These are phyloP conservation scores for Aegilops tauschii DNA, from an alignment of 176 grass and related monocot species.

Conservation along the genomic window DNA sequence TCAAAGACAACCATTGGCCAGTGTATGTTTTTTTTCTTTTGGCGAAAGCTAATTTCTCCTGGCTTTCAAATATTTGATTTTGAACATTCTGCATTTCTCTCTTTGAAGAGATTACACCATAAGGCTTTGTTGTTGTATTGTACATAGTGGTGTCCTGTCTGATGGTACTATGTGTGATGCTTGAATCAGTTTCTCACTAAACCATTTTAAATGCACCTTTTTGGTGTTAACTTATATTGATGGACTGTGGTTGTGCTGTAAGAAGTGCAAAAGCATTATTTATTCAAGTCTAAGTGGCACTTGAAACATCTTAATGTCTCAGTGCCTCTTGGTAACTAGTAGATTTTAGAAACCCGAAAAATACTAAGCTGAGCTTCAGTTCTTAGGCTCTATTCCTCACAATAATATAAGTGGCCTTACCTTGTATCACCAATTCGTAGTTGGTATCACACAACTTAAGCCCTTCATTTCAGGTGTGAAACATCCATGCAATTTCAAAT, in stretches of 20 bases:
- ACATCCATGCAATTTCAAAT: not conserved
- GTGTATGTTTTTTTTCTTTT: slow-evolving; percentile 48
- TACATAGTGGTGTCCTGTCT: not conserved
- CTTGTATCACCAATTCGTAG: not conserved
- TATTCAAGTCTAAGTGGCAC: not conserved
- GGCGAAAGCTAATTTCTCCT: not conserved
- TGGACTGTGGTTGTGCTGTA: not conserved
- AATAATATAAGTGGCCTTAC: not conserved
- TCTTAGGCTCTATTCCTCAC: slow-evolving; percentile 13
- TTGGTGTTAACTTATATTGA: slow-evolving; percentile 1
- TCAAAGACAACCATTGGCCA: slow-evolving; percentile 96
- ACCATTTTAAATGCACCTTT: not conserved
- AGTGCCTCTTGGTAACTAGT: slow-evolving; percentile 3
- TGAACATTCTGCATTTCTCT: not conserved
- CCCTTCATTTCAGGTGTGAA: slow-evolving; percentile 4
- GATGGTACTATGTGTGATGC: not conserved
- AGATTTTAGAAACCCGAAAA: not conserved
- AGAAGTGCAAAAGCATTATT: not conserved
- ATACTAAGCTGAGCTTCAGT: not conserved
- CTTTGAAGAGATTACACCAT: not conserved
- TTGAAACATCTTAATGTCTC: not conserved
- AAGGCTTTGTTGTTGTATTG: too few relatives aligned
- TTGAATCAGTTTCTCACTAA: not conserved
- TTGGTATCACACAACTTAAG: slow-evolving; percentile 20
- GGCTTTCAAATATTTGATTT: slow-evolving; percentile 8